Base-by-base conservation (phyloP, 2,329 filamentous ascomycete genomes). In the Macrophomina phaseolina region DNA sequence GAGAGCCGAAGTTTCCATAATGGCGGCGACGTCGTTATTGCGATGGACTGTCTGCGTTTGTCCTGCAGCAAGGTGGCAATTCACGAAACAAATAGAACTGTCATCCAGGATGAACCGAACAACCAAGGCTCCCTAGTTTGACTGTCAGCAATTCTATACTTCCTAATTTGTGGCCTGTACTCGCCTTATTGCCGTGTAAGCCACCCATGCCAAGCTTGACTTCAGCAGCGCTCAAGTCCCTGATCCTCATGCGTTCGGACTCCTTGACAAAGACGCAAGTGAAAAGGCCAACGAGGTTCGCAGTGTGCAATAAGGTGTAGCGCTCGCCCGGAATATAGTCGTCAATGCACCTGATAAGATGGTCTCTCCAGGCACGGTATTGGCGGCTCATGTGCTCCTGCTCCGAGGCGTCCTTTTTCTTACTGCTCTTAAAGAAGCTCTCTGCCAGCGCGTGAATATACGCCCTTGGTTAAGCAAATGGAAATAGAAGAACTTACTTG, bases 131-230 rank as follows among this genome's bases (percentile, higher is more conserved):
- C 95, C 95, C 83, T 87, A 69, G 38, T 5, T 9, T 38, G 1
- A 42, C 23, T 61, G 56, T 48, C n/a, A 65, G 36, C n/a, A 60
- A n/a, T 18, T 23, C n/a, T 1, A 9, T 2, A 8, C 34, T 34
- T 49, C 11, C 14, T 6, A 2, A 4, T 8, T 12, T 7, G 36
- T 38, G 36, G 40, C 7, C 9, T 68, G 30, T 52, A 71, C 77
- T 61, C 70, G 86, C 85, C 82, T 99, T 99, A 81, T 99, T 99
- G 36, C 95, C 95, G 75, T 98, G 93, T 69, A 94, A 82, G 18
- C 95, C 95, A 60, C 94, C 94, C 91, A 99, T 95, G 64, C 95
- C 95, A 67, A 95, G 90, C 79, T 99, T 99, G 70, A 99, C 90
- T 75, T 97, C 93, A 5, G 91, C 89, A 9, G 87, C 90, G 71